A percentile compares a stretch with the other conserved stretches of the same genome.
These are phyloP conservation scores for Neurospora discreta DNA, from an alignment of 495 filamentous ascomycete genomes.

Conservation along the genomic window DNA sequence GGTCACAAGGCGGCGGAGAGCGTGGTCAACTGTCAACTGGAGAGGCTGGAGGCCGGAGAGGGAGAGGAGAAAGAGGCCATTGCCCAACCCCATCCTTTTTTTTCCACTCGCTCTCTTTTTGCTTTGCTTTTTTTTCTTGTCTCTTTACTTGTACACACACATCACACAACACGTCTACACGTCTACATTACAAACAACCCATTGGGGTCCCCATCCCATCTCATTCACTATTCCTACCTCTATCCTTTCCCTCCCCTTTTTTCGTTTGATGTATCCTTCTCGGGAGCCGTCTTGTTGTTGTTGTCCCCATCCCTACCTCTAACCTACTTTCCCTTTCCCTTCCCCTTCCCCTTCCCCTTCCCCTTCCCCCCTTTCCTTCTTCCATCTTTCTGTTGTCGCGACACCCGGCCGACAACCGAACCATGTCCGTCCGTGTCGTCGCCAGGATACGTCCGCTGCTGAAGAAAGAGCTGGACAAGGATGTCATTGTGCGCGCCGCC, in stretches of 20 bases:
- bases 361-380: neutral
- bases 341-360: neutral
- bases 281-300: neutral
- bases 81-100: neutral
- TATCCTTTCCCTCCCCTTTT: neutral
- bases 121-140: neutral
- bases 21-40: neutral
- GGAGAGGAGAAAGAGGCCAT: neutral
- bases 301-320: neutral
- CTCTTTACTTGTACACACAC: neutral
- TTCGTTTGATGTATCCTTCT: neutral
- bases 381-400: neutral
- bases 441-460: conserved; percentile 83
- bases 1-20: neutral
- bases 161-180: no score
- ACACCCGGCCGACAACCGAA: neutral
- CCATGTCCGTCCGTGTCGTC: conserved; percentile 70
- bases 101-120: neutral
- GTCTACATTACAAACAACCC: neutral
- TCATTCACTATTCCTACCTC: conserved; percentile 1
- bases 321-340: neutral
- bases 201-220: conserved; percentile 1
- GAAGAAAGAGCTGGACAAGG: conserved; percentile 67
- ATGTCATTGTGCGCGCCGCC: conserved; percentile 67
- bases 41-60: neutral